Base-by-base conservation (phyloP, 768 basidiomycete genomes). In the Termitomyces sp. region DNA sequence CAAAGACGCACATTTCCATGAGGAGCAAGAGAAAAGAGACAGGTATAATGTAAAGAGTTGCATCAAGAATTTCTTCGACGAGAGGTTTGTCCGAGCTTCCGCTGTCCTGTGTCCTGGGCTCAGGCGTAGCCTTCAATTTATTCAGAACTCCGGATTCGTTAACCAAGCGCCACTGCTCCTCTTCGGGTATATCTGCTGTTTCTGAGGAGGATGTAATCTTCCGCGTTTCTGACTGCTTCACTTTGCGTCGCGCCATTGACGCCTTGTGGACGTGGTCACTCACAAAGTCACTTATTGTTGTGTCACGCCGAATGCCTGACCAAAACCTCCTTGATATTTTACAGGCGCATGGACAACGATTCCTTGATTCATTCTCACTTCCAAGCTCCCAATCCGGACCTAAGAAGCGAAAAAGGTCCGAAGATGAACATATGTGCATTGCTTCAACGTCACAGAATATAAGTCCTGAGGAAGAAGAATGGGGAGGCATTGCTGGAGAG, bases 151-250 rank as follows among this genome's bases (percentile, higher is more conserved):
- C 88, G 14, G 84, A 80, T 61, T 90, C 77, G 10, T 83, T 81
- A 64, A 92, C 81, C 40, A 93, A 71, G 13, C 89, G 82, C 88
- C 86, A 87, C 77, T 92, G 83, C 69, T 93, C 91, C 1, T 87
- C 84, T 67, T 89, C 84, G 4, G 88, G 68, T 40, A 93, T 84
- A 40, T 86, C 79, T 47, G 81, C 66, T 18, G 75, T 32, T n/a
- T 54, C 41, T 23, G 16, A 47, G 59, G 40, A 49, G 41, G 28
- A 33, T 51, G 38, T 16, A 13, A 30, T 47, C 48, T 53, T n/a
- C 14, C 47, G 33, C 14, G 35, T 43, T 54, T 51, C 50, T 40
- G 59, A 26, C n/a, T 54, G 41, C 41, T 54, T 58, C 35, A 46
- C 48, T 59, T 67, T 71, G 57, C 69, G 69, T 52, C 63, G 66